A percentile compares a stretch with the other conserved stretches of the same genome.
Evolutionary conservation across 306 rosid genomes (phyloP).

Genomic region (Astragalus membranaceus): DNA sequence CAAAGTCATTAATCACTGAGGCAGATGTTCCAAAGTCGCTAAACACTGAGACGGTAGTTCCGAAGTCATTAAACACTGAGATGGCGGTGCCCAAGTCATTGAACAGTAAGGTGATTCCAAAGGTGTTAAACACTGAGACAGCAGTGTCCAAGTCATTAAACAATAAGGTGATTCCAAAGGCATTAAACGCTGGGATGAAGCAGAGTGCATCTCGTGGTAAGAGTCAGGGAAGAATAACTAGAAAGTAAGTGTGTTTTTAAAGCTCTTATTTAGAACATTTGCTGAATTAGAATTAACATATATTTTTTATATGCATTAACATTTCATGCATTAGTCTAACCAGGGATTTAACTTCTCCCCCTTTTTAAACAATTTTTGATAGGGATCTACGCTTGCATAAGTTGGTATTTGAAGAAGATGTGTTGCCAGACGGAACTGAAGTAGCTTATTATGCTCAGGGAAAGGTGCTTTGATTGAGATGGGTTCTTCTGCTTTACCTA

Average conservation of each 20-base stretch:
- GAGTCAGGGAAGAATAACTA: slow-evolving; percentile 78
- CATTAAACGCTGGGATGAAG: slow-evolving; percentile 37
- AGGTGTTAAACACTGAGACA: background rate
- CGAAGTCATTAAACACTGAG: slow-evolving; percentile 5
- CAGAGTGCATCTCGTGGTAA: slow-evolving; percentile 44
- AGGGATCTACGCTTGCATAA: slow-evolving; percentile 91
- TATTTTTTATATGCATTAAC: background rate
- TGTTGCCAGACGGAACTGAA: slow-evolving; percentile 81
- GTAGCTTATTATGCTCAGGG: slow-evolving; percentile 69
- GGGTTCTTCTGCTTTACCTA: background rate
- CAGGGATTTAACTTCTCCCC: background rate
- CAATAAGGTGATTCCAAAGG: slow-evolving; percentile 21
- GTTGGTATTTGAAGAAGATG: slow-evolving; percentile 77
- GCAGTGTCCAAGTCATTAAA: slow-evolving; percentile 22
- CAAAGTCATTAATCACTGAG: background rate
- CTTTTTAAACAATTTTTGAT: background rate
- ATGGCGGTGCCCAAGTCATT: slow-evolving; percentile 19
- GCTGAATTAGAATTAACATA: background rate
- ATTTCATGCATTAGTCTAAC: background rate
- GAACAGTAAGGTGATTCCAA: slow-evolving; percentile 28
- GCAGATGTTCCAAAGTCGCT: slow-evolving; percentile 17
- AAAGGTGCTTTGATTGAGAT: slow-evolving; percentile 37
- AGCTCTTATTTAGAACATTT: background rate
- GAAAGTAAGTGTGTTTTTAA: slow-evolving; percentile 49
- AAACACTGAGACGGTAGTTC: slow-evolving; percentile 25